Evolutionary conservation across 768 basidiomycete species (phyloP), one percentile per base, ranked within the genome.

Genomic region (Pholiota microspora): DNA sequence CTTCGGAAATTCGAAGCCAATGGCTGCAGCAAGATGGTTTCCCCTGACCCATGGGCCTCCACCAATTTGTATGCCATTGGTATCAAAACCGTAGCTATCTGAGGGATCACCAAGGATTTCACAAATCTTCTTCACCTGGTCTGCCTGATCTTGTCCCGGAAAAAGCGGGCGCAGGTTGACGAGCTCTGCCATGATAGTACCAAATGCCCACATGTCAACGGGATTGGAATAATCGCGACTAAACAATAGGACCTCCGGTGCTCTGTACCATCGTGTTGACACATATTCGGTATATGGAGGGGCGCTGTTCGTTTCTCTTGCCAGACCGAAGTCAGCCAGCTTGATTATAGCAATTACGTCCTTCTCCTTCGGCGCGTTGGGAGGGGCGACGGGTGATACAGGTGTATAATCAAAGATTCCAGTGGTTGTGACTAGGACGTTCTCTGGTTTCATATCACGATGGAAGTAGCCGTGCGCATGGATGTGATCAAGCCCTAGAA

Each of bases 391-490:
- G 9, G 91, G 86, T n/a, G 85, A 85, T 27, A 92, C 80, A 8
- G 91, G 81, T 24, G 83, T 84, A 67, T 99, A 99, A 71, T 97
- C 92, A 61, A 89, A 88, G 49, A 96, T 80, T 16, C 97, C 97
- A 12, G 94, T 97, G 1, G 97, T 98, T 15, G 97, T 98, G 63
- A 99, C 97, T 49, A 99, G 84, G 7, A 98, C 88, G 64, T 99
- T 99, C 71, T 99, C 97, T 32, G 97, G 97, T 72, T 99, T 99
- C 94, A 99, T 97, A 70, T 99, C 97, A 46, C 97, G 91, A 72
- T 99, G 97, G 72, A 99, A 99, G 73, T 96, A 99, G 31, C 96
- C 97, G 27, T 86, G 78, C 12, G 77, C 69, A 71, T 99, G 97
- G 60, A 98, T 93, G 71, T 99, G 97, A 65, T 93, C 78, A 31